Evolutionary conservation across 139 green algal genomes (phyloP).

Genomic region (Chlamydomonas eustigma): DNA sequence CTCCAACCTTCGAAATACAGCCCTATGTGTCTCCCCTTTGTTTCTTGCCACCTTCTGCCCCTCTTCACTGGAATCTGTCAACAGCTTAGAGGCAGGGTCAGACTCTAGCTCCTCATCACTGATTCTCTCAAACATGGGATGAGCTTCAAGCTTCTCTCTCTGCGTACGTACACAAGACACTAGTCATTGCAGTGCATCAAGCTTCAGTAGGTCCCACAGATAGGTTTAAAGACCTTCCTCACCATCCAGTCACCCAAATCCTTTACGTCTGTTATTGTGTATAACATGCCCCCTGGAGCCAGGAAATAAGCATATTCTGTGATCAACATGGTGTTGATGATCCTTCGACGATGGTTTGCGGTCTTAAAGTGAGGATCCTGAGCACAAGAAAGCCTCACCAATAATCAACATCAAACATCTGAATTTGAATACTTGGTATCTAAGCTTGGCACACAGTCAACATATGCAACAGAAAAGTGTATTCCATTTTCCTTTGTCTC

Average conservation of each 20-base stretch:
- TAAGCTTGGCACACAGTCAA: too few species aligned
- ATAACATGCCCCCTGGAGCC: slow-evolving; percentile 72
- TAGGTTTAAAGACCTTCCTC: slow-evolving; percentile 8
- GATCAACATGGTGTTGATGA: slow-evolving; percentile 80
- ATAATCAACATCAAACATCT: too few species aligned
- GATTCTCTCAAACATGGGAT: slow-evolving; percentile 83
- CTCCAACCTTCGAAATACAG: slow-evolving; percentile 54
- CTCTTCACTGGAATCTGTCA: slow-evolving; percentile 75
- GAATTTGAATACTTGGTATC: too few species aligned
- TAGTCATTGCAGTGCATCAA: neutral
- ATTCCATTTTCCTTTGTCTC: neutral
- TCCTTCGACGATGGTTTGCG: slow-evolving; percentile 74
- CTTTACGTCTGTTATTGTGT: slow-evolving; percentile 91
- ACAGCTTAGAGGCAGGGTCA: slow-evolving; percentile 66
- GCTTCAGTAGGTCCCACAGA: neutral
- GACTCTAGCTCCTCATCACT: slow-evolving; percentile 75
- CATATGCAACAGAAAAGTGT: neutral
- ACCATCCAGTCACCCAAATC: slow-evolving; percentile 84
- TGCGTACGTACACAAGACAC: too few species aligned
- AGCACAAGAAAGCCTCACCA: neutral
- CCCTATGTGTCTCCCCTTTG: slow-evolving; percentile 54
- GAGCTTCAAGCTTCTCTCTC: slow-evolving; percentile 66
- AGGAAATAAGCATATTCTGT: slow-evolving; percentile 93
- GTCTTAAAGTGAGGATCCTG: slow-evolving; percentile 89
- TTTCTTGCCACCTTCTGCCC: slow-evolving; percentile 89